Evolutionary conservation across 805 yeast genomes (phyloP).

Genomic region (Wickerhamiella musiphila): DNA sequence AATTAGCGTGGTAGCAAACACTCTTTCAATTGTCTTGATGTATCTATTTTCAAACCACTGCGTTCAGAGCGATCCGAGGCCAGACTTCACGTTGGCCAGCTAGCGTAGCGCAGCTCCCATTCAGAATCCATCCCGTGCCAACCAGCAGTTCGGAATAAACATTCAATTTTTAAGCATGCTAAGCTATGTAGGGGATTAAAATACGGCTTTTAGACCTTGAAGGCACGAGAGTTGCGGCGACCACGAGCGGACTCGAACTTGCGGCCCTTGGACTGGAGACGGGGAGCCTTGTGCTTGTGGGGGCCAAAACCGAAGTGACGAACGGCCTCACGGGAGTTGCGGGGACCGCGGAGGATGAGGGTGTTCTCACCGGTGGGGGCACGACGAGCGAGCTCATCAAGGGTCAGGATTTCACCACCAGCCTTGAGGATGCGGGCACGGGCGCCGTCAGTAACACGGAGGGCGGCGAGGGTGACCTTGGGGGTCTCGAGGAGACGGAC

Average conservation of each 20-base stretch:
- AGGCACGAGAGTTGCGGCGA: slow-evolving; percentile 97
- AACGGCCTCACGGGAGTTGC: slow-evolving; percentile 97
- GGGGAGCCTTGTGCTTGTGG: slow-evolving; percentile 99
- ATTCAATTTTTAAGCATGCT: too few relatives aligned
- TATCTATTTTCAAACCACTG: background rate
- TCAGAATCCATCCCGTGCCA: too few relatives aligned
- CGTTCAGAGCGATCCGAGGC: slow-evolving; percentile 1
- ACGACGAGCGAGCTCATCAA: slow-evolving; percentile 97
- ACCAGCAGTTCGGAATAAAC: too few relatives aligned
- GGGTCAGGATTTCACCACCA: slow-evolving; percentile 99
- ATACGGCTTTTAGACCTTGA: slow-evolving; percentile 85
- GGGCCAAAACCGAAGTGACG: slow-evolving; percentile 99
- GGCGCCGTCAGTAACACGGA: slow-evolving; percentile 98
- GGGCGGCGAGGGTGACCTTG: slow-evolving; percentile 96
- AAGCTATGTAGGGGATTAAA: too few relatives aligned
- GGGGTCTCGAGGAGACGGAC: slow-evolving; percentile 86
- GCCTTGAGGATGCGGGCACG: slow-evolving; percentile 92
- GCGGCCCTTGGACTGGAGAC: slow-evolving; percentile 94
- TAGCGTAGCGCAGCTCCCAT: too few relatives aligned
- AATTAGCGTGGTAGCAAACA: too few relatives aligned
- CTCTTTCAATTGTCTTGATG: too few relatives aligned
- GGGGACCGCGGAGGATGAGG: slow-evolving; percentile 94
- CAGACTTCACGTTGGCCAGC: slow-evolving; percentile 1
- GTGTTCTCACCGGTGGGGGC: slow-evolving; percentile 99
- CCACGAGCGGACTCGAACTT: slow-evolving; percentile 99